These are phyloP conservation scores for Rubroboletus satanas DNA, from an alignment of 768 basidiomycete genomes.

Conservation along the genomic window DNA sequence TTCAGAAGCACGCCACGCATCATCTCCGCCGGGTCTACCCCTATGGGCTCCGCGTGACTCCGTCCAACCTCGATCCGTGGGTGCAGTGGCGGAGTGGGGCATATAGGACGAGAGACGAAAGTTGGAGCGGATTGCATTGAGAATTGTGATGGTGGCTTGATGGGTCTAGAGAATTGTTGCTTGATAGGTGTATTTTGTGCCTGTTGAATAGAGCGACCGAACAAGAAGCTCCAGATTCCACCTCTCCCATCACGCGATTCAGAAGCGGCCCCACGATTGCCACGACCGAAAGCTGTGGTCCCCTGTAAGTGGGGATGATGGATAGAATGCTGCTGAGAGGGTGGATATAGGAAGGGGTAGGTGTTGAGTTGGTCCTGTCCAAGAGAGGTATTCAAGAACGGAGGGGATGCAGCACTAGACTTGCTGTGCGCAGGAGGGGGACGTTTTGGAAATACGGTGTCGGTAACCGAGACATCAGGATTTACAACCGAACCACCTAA, in stretches of 20 bases:
- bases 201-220: not conserved
- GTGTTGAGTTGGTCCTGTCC: not conserved
- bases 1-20: conserved; percentile 40
- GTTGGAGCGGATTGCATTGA: too few relatives aligned
- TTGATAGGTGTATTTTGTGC: not conserved
- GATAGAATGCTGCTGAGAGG: not conserved
- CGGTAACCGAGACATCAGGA: not conserved
- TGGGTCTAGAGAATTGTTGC: not conserved
- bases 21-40: conserved; percentile 59
- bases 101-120: conserved; percentile 28
- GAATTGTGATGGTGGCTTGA: too few relatives aligned
- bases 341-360: not conserved
- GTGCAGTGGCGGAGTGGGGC: conserved; percentile 55
- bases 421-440: not conserved
- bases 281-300: not conserved
- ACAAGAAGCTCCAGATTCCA: not conserved
- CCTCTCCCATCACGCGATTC: not conserved
- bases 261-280: not conserved
- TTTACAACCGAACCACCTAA: not conserved
- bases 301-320: not conserved
- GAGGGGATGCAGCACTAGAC: not conserved
- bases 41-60: conserved; percentile 51
- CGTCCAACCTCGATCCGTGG: conserved; percentile 51
- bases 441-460: not conserved
- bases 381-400: not conserved